Base-by-base conservation (phyloP, 805 yeast genomes). In the Alloascoidea africana region DNA sequence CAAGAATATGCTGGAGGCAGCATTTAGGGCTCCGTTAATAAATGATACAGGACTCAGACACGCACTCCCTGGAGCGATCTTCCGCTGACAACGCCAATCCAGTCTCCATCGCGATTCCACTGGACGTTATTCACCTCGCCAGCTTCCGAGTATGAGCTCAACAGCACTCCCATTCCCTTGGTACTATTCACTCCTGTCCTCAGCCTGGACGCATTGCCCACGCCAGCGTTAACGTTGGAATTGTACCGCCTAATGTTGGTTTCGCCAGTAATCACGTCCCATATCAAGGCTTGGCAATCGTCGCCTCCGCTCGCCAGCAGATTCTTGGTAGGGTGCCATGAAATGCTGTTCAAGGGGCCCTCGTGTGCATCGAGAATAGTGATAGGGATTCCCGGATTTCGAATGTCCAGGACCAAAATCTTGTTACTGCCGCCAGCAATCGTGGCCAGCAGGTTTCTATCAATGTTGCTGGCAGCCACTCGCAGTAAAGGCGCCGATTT, bases 381-480 rank as follows among this genome's bases (percentile, higher is more conserved):
- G 1, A 80, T 65, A 0, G 97, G 96, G 2, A 74, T 54, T 3
- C 95, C 94, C 0, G 96, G 95, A 53, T 77, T 74, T 42, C 98
- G 66, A 63, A 87, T 70, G 55, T 89, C 98, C 39, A 91, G 63
- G 8, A 89, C 63, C 17, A 75, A 62, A 3, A 86, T 71, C 38
- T 66, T 63, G 46, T 70, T 69, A 16, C 84, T 74, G 49, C 78
- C 73, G 33, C 74, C 73, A 4, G 83, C 87, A 41, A 87, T 65
- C 0, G 95, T 76, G 1, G 96, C 96, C 41, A 91, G 60, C 35
- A 83, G 70, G 54, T 89, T 83, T 34, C 81, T 75, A 53, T 91
- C 94, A 27, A 70, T 63, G 27, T 83, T 81, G 18, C 85, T 80
- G 0, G 95, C 73, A 5, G 84, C 77, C 6, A 91, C 60, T 42